Evolutionary conservation across 2,329 filamentous ascomycete species (phyloP).

Genomic region (Mariannaea elegans): DNA sequence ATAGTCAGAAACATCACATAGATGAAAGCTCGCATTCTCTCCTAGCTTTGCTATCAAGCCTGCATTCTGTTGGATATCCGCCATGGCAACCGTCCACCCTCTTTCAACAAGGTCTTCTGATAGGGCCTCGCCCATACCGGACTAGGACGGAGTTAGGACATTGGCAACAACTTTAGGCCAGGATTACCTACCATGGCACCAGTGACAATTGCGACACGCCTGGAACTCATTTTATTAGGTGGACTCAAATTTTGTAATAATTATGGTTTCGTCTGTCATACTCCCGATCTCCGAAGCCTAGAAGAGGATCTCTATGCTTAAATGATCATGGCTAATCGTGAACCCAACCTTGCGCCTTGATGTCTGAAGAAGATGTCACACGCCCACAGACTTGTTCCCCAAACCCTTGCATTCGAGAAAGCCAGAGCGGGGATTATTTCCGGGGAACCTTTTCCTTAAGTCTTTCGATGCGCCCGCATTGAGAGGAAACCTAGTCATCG

Average conservation of each 20-base stretch:
- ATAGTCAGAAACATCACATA: slow-evolving; percentile 57
- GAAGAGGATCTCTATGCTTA: no score
- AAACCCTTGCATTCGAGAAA: no score
- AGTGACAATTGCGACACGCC: slow-evolving; percentile 29
- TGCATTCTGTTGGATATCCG: slow-evolving; percentile 48
- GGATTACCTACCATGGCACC: slow-evolving; percentile 23
- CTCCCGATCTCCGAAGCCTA: no score
- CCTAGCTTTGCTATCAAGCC: slow-evolving; percentile 46
- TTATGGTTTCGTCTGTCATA: no score
- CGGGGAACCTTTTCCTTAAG: no score
- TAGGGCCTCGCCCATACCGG: slow-evolving; percentile 57
- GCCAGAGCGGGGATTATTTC: no score
- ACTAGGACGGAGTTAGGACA: slow-evolving; percentile 43
- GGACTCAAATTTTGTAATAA: background rate
- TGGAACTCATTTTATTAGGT: background rate
- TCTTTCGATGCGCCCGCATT: no score
- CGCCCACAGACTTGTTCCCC: no score
- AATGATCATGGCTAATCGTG: no score
- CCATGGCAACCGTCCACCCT: slow-evolving; percentile 46
- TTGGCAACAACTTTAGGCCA: background rate
- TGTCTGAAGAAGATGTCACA: no score
- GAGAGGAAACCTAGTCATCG: no score
- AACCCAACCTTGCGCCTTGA: no score
- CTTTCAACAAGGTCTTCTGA: slow-evolving; percentile 40
- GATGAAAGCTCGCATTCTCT: slow-evolving; percentile 51